Evolutionary conservation across 2,329 filamentous ascomycete species (phyloP).

Genomic region (Diaporthe caulivora): DNA sequence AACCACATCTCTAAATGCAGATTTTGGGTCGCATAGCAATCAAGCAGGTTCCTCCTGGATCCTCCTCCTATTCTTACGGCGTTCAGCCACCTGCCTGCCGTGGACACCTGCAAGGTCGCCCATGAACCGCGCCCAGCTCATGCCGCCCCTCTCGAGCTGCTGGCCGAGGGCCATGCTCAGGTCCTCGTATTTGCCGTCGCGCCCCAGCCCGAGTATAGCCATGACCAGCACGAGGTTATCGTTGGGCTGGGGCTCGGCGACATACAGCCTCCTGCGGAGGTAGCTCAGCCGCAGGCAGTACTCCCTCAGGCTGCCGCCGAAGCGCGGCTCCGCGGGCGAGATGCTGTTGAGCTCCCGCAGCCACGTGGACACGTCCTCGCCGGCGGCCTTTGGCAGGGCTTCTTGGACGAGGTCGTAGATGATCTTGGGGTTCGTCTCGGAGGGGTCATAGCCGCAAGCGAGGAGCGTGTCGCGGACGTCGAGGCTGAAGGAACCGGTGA

Average conservation of each 20-base stretch:
- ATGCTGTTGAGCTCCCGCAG: constrained; percentile 37
- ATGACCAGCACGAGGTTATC: constrained; percentile 40
- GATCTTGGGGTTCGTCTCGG: constrained; percentile 33
- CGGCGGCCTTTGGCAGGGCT: constrained; percentile 31
- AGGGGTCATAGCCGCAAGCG: constrained; percentile 36
- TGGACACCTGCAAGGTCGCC: constrained; percentile 35
- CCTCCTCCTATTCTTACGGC: constrained; percentile 21
- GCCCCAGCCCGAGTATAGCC: constrained; percentile 37
- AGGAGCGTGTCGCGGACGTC: constrained; percentile 40
- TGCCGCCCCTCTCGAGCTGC: constrained; percentile 37
- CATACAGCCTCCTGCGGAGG: constrained; percentile 36
- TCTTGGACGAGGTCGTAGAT: constrained; percentile 37
- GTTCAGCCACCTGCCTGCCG: constrained; percentile 35
- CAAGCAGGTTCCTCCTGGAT: constrained; percentile 11
- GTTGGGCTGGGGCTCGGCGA: constrained; percentile 39
- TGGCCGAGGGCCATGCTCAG: constrained; percentile 36
- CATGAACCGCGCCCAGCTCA: constrained; percentile 38
- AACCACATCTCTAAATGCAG: no score
- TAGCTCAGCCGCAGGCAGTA: constrained; percentile 36
- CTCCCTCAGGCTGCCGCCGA: constrained; percentile 35
- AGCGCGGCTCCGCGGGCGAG: constrained; percentile 35
- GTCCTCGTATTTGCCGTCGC: constrained; percentile 34
- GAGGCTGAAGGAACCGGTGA: constrained; percentile 36
- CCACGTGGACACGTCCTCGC: constrained; percentile 35
- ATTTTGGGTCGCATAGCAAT: not conserved